These are phyloP conservation scores for Botryosphaeria dothidea DNA, from an alignment of 2,329 filamentous ascomycete genomes.

Conservation along the genomic window DNA sequence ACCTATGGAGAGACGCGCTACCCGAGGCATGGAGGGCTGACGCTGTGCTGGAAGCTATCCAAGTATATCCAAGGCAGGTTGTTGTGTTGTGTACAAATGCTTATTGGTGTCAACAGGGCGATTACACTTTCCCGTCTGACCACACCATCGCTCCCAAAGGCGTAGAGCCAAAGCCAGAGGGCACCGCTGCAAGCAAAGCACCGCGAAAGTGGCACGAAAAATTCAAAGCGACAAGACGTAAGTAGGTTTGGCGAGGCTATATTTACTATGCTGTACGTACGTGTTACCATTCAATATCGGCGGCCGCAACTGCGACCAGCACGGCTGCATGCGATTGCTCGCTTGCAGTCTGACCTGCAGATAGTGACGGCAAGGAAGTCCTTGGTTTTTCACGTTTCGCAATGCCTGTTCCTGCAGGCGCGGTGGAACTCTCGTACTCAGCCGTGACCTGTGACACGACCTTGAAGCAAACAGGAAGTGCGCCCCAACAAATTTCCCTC, in stretches of 20 bases:
- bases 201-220: constrained; percentile 43
- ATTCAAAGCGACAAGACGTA: constrained; percentile 24
- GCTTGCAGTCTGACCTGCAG: constrained; percentile 6
- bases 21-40: constrained; percentile 40
- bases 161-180: constrained; percentile 15
- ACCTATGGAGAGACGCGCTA: constrained; percentile 38
- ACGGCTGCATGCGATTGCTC: neutral
- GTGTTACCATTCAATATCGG: constrained; percentile 10
- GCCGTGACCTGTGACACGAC: constrained; percentile 7
- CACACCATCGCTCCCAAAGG: constrained; percentile 34
- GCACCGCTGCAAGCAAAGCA: constrained; percentile 26
- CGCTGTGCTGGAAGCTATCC: constrained; percentile 34
- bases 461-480: constrained; percentile 7
- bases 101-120: constrained; percentile 19
- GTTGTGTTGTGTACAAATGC: neutral
- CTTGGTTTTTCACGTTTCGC: constrained; percentile 12
- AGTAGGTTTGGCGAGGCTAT: constrained; percentile 11
- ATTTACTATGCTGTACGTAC: neutral
- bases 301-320: constrained; percentile 11
- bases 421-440: constrained; percentile 9
- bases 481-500: constrained; percentile 2
- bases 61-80: constrained; percentile 8
- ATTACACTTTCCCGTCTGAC: constrained; percentile 34
- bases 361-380: constrained; percentile 4
- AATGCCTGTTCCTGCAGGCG: constrained; percentile 16